phyloP scores from a whole-genome alignment of 306 rosid genomes.

The Ammopiptanthus mongolicus region DNA sequence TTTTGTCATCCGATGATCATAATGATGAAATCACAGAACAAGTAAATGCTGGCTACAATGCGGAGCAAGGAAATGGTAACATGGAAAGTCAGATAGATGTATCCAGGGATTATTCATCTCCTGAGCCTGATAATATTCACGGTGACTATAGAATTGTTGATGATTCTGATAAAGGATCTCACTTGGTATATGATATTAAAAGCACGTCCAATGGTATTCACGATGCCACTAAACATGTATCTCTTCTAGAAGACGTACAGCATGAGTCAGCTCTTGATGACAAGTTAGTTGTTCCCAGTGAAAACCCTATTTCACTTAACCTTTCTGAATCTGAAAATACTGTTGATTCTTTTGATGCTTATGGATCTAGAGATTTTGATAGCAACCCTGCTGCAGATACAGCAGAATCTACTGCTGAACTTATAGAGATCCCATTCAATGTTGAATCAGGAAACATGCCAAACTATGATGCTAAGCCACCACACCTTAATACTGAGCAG shows the following conservation, averaged over 20 bases:
- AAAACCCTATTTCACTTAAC: conserved; percentile 17
- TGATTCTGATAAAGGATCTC: conserved; percentile 41
- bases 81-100: conserved; percentile 44
- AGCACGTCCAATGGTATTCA: conserved; percentile 36
- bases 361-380: conserved; percentile 49
- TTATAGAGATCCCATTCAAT: conserved; percentile 35
- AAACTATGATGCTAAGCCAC: conserved; percentile 29
- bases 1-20: conserved; percentile 51
- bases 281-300: conserved; percentile 35
- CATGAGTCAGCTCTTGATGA: conserved; percentile 35
- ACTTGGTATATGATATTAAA: conserved; percentile 38
- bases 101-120: conserved; percentile 44
- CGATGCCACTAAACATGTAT: conserved; percentile 32
- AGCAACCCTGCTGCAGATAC: conserved; percentile 30
- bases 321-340: conserved; percentile 47
- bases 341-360: conserved; percentile 38
- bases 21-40: conserved; percentile 26
- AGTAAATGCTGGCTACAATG: conserved; percentile 18
- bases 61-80: conserved; percentile 36
- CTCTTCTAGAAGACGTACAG: conserved; percentile 40
- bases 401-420: conserved; percentile 43
- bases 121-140: conserved; percentile 41
- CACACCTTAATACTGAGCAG: conserved; percentile 34
- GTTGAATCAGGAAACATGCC: conserved; percentile 37
- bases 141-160: conserved; percentile 41